Evolutionary conservation across 345 rosid genomes (phyloP).

Genomic region (Hypericum perforatum): DNA sequence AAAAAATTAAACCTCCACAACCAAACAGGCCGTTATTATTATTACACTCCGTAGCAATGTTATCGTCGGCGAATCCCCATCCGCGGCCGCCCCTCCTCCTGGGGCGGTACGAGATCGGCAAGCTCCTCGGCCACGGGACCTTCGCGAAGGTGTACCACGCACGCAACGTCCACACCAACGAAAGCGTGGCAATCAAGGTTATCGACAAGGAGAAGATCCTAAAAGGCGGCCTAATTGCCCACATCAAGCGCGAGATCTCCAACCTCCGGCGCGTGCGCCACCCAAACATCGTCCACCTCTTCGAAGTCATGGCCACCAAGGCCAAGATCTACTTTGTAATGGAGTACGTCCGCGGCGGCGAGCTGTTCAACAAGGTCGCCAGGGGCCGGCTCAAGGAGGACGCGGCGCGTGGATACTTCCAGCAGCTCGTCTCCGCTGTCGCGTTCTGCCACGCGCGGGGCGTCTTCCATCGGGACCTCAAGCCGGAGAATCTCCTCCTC

Average conservation of each 20-base stretch:
- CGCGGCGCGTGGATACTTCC: constrained; percentile 2
- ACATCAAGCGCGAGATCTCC: constrained; percentile 7
- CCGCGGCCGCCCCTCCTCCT: background rate
- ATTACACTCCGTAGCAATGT: too few species aligned
- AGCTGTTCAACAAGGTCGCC: constrained; percentile 5
- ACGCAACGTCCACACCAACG: background rate
- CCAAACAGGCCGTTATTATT: too few species aligned
- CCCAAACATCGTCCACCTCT: constrained; percentile 5
- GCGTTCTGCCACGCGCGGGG: constrained; percentile 4
- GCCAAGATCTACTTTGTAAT: constrained; percentile 5
- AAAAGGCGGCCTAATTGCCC: constrained; percentile 2
- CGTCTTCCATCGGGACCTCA: constrained; percentile 4
- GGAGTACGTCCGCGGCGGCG: constrained; percentile 8
- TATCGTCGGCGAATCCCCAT: background rate
- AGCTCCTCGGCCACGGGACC: constrained; percentile 3
- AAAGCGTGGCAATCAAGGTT: constrained; percentile 1
- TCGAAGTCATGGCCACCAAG: constrained; percentile 5
- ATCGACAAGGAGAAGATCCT: constrained; percentile 6
- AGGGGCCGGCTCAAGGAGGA: constrained; percentile 1
- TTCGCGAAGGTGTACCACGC: constrained; percentile 6
- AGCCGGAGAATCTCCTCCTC: constrained; percentile 1
- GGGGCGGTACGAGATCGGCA: constrained; percentile 3
- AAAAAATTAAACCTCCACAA: too few species aligned
- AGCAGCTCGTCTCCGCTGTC: constrained; percentile 2
- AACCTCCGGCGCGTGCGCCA: constrained; percentile 6